Percentiles rank a stretch among this genome's conserved stretches.
Evolutionary conservation across 1,284 basidiomycete genomes (phyloP).

Genomic region (Boletus hoseneyae): DNA sequence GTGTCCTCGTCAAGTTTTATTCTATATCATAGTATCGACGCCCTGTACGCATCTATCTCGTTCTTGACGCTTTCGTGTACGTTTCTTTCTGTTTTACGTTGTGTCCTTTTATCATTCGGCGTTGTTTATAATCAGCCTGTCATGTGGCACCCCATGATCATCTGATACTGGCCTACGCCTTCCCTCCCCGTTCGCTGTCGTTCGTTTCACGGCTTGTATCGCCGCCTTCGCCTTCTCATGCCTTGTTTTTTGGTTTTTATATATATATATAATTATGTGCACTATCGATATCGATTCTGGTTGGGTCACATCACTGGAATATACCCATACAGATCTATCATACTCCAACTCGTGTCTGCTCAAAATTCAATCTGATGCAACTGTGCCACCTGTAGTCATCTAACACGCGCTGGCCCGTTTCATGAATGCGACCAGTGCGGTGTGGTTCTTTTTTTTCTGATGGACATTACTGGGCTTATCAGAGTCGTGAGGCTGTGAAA

Average conservation of each 20-base stretch:
- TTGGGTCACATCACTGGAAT: too few relatives aligned
- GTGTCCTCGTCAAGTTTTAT: background rate
- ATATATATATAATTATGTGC: conserved; percentile 17
- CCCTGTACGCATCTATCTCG: conserved; percentile 12
- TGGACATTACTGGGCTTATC: too few relatives aligned
- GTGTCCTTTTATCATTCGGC: background rate
- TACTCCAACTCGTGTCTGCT: too few relatives aligned
- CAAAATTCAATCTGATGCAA: too few relatives aligned
- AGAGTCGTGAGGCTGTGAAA: too few relatives aligned
- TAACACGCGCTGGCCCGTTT: too few relatives aligned
- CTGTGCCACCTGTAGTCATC: too few relatives aligned
- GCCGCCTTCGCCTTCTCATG: background rate
- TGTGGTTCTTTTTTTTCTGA: too few relatives aligned
- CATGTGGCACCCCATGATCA: conserved; percentile 15
- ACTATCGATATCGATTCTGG: background rate
- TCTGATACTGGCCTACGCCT: conserved; percentile 19
- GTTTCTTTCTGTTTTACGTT: conserved; percentile 8
- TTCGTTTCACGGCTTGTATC: conserved; percentile 21
- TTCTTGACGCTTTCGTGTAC: conserved; percentile 13
- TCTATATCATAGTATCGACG: conserved; percentile 1
- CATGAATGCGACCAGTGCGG: too few relatives aligned
- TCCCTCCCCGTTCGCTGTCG: conserved; percentile 9
- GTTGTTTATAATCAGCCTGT: conserved; percentile 5
- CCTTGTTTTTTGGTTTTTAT: background rate
- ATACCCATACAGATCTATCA: too few relatives aligned